Conservation (phyloP, 108 stramenopile species). For the Parietichytrium sp. region DNA sequence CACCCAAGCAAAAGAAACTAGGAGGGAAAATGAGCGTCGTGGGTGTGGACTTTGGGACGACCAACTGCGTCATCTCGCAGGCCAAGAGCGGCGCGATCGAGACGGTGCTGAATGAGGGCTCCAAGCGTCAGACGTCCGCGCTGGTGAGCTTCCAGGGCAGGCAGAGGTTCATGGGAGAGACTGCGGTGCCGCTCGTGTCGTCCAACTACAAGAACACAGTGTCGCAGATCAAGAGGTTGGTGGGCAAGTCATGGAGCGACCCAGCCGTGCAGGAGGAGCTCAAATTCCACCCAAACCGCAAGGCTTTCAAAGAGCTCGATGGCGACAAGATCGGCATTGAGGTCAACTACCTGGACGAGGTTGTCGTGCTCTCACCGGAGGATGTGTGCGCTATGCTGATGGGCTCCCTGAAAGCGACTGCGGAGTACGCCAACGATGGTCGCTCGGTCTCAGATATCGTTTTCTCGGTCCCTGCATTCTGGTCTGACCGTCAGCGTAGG, state of each 20-base stretch:
- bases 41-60: constrained; percentile 83
- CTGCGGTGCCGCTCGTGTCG: constrained; percentile 50
- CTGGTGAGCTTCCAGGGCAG: constrained; percentile 61
- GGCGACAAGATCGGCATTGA: constrained; percentile 70
- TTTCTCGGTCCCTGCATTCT: constrained; percentile 88
- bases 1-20: no score
- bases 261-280: constrained; percentile 84
- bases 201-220: constrained; percentile 90
- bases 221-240: constrained; percentile 79
- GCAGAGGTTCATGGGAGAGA: constrained; percentile 54
- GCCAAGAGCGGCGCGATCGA: constrained; percentile 93
- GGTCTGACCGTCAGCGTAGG: constrained; percentile 84
- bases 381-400: constrained; percentile 85
- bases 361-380: constrained; percentile 72
- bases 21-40: constrained; percentile 44
- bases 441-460: constrained; percentile 86
- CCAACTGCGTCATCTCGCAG: constrained; percentile 83
- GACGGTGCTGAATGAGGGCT: constrained; percentile 94
- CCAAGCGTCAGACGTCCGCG: constrained; percentile 79
- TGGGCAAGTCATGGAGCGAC: constrained; percentile 83
- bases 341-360: constrained; percentile 58
- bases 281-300: constrained; percentile 64
- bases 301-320: constrained; percentile 62
- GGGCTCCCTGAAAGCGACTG: constrained; percentile 78
- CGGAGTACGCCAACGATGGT: constrained; percentile 60